phyloP scores from a whole-genome alignment of 1,284 basidiomycete species.

The Puccinia novopanici region DNA sequence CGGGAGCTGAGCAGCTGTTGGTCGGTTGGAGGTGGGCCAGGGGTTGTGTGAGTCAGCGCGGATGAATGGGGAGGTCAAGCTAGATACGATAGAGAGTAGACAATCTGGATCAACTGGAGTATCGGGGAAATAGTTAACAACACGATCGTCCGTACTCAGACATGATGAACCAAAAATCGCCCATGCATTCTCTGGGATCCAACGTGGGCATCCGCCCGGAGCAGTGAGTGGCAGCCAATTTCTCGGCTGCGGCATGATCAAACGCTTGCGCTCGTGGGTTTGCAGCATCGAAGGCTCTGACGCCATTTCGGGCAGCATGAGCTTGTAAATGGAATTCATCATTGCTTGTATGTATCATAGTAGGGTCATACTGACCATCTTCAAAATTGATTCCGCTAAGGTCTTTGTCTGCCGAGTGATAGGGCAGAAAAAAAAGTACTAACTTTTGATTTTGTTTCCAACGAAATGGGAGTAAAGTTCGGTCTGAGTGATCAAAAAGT shows the following conservation, averaged over 20 bases:
- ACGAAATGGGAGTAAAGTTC: constrained; percentile 99
- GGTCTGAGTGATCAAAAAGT: constrained; percentile 98
- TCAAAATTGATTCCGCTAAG: constrained; percentile 89
- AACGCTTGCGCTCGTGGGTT: too few species aligned
- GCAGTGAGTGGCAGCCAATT: constrained; percentile 59
- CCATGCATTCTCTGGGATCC: constrained; percentile 51
- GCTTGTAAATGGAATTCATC: constrained; percentile 85
- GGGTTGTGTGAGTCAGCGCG: too few species aligned
- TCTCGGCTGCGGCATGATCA: constrained; percentile 72
- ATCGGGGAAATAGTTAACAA: neutral
- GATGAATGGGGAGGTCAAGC: constrained; percentile 78
- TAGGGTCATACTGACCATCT: constrained; percentile 66
- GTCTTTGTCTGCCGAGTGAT: constrained; percentile 62
- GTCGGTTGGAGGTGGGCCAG: too few species aligned
- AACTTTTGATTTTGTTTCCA: constrained; percentile 79
- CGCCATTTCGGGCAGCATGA: too few species aligned
- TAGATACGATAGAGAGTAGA: too few species aligned
- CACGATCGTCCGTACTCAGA: neutral
- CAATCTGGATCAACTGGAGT: constrained; percentile 85
- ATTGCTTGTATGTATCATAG: constrained; percentile 64
- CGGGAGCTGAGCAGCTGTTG: too few species aligned
- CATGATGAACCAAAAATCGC: constrained; percentile 30
- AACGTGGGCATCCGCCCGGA: constrained; percentile 49
- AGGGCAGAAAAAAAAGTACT: constrained; percentile 60
- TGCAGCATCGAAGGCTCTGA: too few species aligned